Base-by-base conservation (phyloP, 2,329 filamentous ascomycete genomes). In the Tolypocladium ovalisporum region DNA sequence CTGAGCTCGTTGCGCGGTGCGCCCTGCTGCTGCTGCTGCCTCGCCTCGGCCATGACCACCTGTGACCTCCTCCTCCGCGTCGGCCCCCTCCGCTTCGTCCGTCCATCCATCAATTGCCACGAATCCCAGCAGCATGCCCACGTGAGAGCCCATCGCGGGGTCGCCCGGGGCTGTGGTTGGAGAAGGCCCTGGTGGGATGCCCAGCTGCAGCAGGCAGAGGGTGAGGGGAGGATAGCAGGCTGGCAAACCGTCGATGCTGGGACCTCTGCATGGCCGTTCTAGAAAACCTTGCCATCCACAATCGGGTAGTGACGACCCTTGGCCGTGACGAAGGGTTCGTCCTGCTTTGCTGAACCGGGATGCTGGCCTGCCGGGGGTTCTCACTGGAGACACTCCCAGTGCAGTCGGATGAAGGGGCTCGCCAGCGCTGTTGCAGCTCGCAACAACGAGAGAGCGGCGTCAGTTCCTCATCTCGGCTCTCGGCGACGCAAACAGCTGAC, bases 141-240 rank as follows among this genome's bases (percentile, higher is more conserved):
- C 60, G 60, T 61, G 60, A 62, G 60, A 55, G 42, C 7, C 49
- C 51, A 54, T 59, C 58, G 60, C 56, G 57, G 60, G 59, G 56
- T 55, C 34, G 54, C 36, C 52, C 51, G 56, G 54, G 57, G 59
- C 35, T 47, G 35, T 57, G 60, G 57, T 54, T 60, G 56, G 54
- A 51, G 47, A 19, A 34, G 10, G 44, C n/a, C n/a, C 40, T 22
- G 9, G 40, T 13, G 42, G 24, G 15, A 47, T 47, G 42, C 42
- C 42, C 24, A 17, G 27, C 24, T 49, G 37, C 37, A 40, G 44
- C 44, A 49, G n/a, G 47, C 47, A 22, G 47, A 51, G 47, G 47
- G 47, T 34, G 27, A 34, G 29, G 29, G 47, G 47, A 51, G 13
- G 1, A 19, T 6, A 32, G n/a, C 22, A 44, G 47, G 29, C 17